These are phyloP conservation scores for Aegilops tauschii DNA, from an alignment of 176 grass and related monocot genomes.

Conservation along the genomic window DNA sequence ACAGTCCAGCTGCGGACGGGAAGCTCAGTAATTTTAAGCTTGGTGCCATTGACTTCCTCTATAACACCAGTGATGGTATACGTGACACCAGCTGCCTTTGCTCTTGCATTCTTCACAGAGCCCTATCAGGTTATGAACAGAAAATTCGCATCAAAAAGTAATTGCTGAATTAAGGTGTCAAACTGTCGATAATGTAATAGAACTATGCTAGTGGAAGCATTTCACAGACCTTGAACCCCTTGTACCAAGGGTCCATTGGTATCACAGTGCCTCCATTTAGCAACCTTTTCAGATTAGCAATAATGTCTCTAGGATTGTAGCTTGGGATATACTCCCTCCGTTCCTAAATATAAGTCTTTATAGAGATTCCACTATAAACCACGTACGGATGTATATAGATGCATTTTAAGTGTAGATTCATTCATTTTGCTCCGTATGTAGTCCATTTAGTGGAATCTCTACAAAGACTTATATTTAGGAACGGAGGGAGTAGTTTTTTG, in stretches of 20 bases:
- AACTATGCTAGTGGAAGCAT: not conserved
- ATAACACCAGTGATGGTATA: conserved; percentile 69
- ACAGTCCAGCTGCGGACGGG: conserved; percentile 68
- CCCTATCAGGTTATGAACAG: conserved; percentile 42
- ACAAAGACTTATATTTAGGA: too few species aligned
- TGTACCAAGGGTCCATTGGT: conserved; percentile 89
- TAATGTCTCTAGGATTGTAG: conserved; percentile 82
- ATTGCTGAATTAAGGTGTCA: not conserved
- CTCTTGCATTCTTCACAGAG: conserved; percentile 47
- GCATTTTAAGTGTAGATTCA: too few species aligned
- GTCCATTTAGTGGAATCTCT: too few species aligned
- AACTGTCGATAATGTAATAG: not conserved
- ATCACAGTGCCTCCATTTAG: conserved; percentile 44
- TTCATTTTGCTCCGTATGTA: too few species aligned
- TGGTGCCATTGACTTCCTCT: conserved; percentile 22
- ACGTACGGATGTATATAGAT: too few species aligned
- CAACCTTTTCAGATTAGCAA: conserved; percentile 62
- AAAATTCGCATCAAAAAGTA: not conserved
- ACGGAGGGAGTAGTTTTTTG: conserved; percentile 39
- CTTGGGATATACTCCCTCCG: conserved; percentile 44
- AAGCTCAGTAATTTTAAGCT: conserved; percentile 57
- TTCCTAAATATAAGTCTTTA: too few species aligned
- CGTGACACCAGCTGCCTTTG: conserved; percentile 60
- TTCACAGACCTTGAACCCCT: conserved; percentile 82
- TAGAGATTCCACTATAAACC: too few species aligned